phyloP scores from a whole-genome alignment of 2,329 filamentous ascomycete species.

The Stromatinia cepivora region DNA sequence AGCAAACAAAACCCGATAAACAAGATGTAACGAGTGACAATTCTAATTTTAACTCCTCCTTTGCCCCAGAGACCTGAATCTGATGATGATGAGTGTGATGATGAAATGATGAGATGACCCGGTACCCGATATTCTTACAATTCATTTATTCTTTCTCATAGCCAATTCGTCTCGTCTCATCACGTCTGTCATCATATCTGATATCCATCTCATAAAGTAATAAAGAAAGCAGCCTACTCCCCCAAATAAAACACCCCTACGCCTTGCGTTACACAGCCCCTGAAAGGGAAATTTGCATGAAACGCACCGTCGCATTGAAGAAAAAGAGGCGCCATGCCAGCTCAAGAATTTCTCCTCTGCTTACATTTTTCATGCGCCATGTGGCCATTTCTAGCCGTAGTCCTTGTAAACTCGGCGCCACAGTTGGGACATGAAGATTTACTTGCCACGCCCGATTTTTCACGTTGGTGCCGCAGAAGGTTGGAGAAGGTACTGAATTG shows the following conservation, averaged over 20 bases:
- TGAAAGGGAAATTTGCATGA: conserved; percentile 14
- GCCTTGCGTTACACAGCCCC: conserved; percentile 1
- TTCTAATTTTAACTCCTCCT: conserved; percentile 21
- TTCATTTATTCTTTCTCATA: conserved; percentile 20
- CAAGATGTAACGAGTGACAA: background rate
- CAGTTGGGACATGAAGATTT: conserved; percentile 91
- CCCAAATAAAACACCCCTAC: conserved; percentile 10
- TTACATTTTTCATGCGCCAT: conserved; percentile 90
- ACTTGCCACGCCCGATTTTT: conserved; percentile 87
- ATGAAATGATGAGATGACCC: conserved; percentile 14
- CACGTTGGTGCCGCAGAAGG: conserved; percentile 84
- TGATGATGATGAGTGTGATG: conserved; percentile 2
- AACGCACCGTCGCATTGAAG: background rate
- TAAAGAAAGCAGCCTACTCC: conserved; percentile 1
- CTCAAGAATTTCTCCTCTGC: conserved; percentile 55
- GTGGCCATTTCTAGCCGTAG: conserved; percentile 85
- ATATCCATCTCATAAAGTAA: background rate
- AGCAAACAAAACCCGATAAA: background rate
- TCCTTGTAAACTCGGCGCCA: conserved; percentile 89
- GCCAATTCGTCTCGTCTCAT: conserved; percentile 4
- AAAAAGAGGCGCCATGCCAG: background rate
- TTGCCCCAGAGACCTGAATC: conserved; percentile 1
- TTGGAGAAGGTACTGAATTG: conserved; percentile 98
- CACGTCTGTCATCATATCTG: background rate
- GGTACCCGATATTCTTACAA: conserved; percentile 17